Evolutionary conservation across 2,329 filamentous ascomycete species (phyloP), one percentile per base, ranked within the genome.

Genomic region (Alternaria arbusti): DNA sequence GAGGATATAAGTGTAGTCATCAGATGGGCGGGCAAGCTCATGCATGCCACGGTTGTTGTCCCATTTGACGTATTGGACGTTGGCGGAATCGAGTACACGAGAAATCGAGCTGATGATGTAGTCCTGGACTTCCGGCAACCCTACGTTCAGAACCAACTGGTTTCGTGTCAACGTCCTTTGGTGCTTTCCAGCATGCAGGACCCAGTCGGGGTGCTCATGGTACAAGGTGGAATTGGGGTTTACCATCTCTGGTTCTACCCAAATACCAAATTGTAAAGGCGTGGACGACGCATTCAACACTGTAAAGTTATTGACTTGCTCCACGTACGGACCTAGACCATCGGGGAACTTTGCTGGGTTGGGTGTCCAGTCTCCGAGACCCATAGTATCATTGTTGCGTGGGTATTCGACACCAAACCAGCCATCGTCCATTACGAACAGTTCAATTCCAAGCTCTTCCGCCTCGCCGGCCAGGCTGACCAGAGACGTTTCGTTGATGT

Each of bases 191-290:
- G 87, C 85, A 59, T 88, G 85, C 56, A 91, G 70, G 4, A 83
- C 87, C 89, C 88, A 91, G 59, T 90, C 88, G 0, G 89, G 88
- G 66, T 91, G 88, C 47, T 86, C 79, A 1, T 83, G 75, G 72
- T 90, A 91, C 2, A 91, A 80, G 3, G 81, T 84, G 0, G 88
- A 90, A 57, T 88, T 86, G 2, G 86, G 85, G 60, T 88, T 89
- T 54, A 90, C 85, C 89, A 91, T 91, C 69, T 91, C 89, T 0
- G 88, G 88, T 72, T 91, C 89, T 3, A 91, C 83, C 89, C 89
- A 91, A 4, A 91, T 82, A 15, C 89, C 89, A 66, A 91, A 91
- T 12, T 84, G 81, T 50, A 91, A 74, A 2, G 84, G 81, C 0
- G 81, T 78, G 0, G 83, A 81, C 0, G 84, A 81, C 36, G 49